A percentile compares a stretch with the other conserved stretches of the same genome.
Conservation (phyloP, 805 yeast species). For the Maudiozyma pseudohumilis region DNA sequence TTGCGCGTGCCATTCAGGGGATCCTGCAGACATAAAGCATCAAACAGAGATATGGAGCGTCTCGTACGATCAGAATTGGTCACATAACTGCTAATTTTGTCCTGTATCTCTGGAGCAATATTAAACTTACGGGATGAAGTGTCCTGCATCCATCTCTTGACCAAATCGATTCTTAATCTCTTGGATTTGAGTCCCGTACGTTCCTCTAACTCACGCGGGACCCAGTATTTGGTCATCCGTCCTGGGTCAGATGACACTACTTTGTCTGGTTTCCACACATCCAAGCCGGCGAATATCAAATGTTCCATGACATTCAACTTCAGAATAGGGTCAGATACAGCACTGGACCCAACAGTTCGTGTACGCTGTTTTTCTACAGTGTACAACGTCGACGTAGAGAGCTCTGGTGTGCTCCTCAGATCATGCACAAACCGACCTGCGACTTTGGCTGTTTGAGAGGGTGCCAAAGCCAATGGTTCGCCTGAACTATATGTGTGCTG, state of each 20-base stretch:
- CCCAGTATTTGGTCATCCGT: slow-evolving; percentile 24
- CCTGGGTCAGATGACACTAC: slow-evolving; percentile 24
- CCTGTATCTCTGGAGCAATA: neutral
- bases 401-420: neutral
- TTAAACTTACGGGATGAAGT: too few species aligned
- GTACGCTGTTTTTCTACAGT: slow-evolving; percentile 50
- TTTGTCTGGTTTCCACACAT: slow-evolving; percentile 3
- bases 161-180: slow-evolving; percentile 2
- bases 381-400: slow-evolving; percentile 31
- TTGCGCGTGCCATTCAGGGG: slow-evolving; percentile 33
- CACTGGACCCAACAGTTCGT: slow-evolving; percentile 38
- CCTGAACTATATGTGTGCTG: slow-evolving; percentile 8
- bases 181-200: neutral
- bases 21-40: slow-evolving; percentile 67
- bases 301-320: slow-evolving; percentile 45
- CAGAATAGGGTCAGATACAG: slow-evolving; percentile 41
- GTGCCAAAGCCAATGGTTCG: slow-evolving; percentile 13
- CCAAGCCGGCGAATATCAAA: slow-evolving; percentile 15
- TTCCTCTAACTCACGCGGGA: neutral
- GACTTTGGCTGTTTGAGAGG: slow-evolving; percentile 18
- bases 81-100: neutral
- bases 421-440: neutral
- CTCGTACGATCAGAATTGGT: neutral
- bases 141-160: too few species aligned
- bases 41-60: slow-evolving; percentile 33